Evolutionary conservation across 768 basidiomycete genomes (phyloP).

Genomic region (Boletus rubescentipes): DNA sequence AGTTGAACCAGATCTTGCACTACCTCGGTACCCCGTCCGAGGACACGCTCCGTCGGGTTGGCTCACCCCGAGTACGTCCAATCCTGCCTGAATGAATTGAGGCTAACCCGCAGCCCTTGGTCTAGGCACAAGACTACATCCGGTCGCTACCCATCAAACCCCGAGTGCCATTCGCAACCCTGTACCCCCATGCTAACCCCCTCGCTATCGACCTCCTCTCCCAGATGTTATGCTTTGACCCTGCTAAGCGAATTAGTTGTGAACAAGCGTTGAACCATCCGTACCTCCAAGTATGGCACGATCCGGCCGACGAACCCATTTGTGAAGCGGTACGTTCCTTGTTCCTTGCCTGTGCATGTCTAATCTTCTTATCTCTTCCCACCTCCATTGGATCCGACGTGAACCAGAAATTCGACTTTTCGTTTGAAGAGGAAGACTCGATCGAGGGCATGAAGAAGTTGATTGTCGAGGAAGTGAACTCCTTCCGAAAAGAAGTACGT

Average conservation of each 20-base stretch:
- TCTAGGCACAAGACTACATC: constrained; percentile 95
- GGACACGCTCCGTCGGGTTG: constrained; percentile 93
- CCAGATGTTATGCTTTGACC: constrained; percentile 93
- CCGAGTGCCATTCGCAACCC: constrained; percentile 83
- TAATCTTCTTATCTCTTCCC: not conserved
- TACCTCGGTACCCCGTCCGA: constrained; percentile 98
- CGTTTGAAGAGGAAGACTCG: constrained; percentile 94
- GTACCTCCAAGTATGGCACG: constrained; percentile 96
- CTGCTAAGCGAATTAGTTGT: constrained; percentile 93
- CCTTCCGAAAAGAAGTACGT: constrained; percentile 88
- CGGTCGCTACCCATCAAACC: constrained; percentile 97
- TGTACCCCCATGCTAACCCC: constrained; percentile 94
- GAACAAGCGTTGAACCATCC: constrained; percentile 95
- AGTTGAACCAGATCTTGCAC: constrained; percentile 96
- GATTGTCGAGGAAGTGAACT: constrained; percentile 89
- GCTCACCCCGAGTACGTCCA: constrained; percentile 79
- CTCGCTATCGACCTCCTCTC: constrained; percentile 90
- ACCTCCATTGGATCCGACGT: not conserved
- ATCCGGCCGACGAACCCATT: constrained; percentile 89
- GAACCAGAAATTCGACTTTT: constrained; percentile 82
- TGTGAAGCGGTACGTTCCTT: constrained; percentile 64
- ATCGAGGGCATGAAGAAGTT: constrained; percentile 97
- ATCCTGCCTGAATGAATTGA: not conserved
- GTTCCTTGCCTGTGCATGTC: not conserved
- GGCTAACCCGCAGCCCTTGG: constrained; percentile 3